Evolutionary conservation across 345 rosid genomes (phyloP).

Genomic region (Diplotaxis tenuifolia): DNA sequence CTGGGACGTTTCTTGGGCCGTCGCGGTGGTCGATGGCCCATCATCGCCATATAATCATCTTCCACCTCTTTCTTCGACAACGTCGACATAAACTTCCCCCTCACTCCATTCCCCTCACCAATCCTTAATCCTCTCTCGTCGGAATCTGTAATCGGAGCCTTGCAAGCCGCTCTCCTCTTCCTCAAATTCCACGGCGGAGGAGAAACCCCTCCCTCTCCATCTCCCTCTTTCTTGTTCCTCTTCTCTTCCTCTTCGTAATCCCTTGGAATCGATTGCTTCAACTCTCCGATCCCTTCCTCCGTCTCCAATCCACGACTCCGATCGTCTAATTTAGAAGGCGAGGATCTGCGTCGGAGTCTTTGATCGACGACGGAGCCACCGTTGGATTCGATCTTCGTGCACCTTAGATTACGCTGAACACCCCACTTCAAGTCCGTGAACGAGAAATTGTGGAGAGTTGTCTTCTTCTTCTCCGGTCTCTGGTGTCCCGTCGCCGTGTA

Average conservation of each 20-base stretch:
- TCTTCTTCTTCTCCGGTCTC: background rate
- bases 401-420: background rate
- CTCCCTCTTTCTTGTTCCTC: slow-evolving; percentile 14
- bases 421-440: background rate
- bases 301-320: slow-evolving; percentile 24
- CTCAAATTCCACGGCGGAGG: slow-evolving; percentile 72
- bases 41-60: slow-evolving; percentile 53
- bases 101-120: slow-evolving; percentile 31
- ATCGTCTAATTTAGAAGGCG: slow-evolving; percentile 32
- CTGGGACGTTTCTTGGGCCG: slow-evolving; percentile 75
- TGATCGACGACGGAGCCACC: background rate
- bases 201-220: too few species aligned
- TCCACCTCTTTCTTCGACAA: slow-evolving; percentile 71
- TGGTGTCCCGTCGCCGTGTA: background rate
- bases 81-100: slow-evolving; percentile 40
- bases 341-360: slow-evolving; percentile 35
- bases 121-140: slow-evolving; percentile 23
- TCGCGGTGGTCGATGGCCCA: slow-evolving; percentile 53
- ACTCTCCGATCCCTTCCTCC: slow-evolving; percentile 55
- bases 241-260: background rate
- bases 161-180: slow-evolving; percentile 62
- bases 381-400: background rate
- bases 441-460: background rate
- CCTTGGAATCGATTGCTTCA: slow-evolving; percentile 40
- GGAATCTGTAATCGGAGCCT: slow-evolving; percentile 41